These are phyloP conservation scores for Urostyla sp. DNA, from an alignment of 73 alveolate species.

Conservation along the genomic window DNA sequence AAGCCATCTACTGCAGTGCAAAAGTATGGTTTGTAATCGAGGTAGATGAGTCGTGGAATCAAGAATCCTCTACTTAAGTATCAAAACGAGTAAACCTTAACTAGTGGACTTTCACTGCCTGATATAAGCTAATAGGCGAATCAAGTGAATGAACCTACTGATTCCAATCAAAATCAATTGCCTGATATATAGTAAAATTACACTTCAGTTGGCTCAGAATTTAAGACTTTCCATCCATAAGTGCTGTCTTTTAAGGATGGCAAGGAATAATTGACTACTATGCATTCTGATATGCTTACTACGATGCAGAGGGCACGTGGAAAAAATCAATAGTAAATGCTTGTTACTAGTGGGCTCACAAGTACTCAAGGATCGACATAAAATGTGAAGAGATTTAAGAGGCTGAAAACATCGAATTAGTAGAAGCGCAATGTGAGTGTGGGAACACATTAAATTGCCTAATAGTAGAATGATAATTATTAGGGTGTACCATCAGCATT, in stretches of 20 bases:
- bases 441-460: no score
- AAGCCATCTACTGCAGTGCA: conserved; percentile 36
- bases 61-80: background rate
- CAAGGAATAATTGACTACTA: background rate
- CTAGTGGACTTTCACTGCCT: conserved; percentile 52
- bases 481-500: background rate
- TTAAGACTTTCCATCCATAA: background rate
- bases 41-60: conserved; percentile 16
- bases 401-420: no score
- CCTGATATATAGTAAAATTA: background rate
- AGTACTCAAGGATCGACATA: no score
- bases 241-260: background rate
- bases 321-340: no score
- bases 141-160: background rate
- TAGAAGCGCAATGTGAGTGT: no score
- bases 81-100: background rate
- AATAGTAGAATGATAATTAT: background rate
- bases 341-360: no score
- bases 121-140: background rate
- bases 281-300: background rate
- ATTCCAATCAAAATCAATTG: background rate
- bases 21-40: background rate
- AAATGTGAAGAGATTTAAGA: no score
- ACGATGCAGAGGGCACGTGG: no score
- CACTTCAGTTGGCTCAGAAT: background rate